Evolutionary conservation across 73 alveolate genomes (phyloP), one percentile per base, ranked within the genome.

Genomic region (Stentor coeruleus): DNA sequence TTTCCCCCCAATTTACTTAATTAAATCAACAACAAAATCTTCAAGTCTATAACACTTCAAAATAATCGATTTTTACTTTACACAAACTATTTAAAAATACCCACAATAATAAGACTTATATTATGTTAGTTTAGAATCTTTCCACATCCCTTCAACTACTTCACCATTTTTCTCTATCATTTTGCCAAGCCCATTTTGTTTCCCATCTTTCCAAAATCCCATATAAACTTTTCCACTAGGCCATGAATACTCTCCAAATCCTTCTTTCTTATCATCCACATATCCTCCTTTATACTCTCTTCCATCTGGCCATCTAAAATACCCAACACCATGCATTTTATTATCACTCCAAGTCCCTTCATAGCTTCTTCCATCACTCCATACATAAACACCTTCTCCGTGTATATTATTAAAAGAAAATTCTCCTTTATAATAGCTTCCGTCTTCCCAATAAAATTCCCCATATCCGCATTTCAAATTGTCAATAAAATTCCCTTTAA

Each of bases 101-200:
- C n/a, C n/a, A n/a, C n/a, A n/a, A n/a, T n/a, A n/a, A n/a, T n/a
- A n/a, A n/a, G n/a, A n/a, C n/a, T n/a, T n/a, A n/a, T n/a, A n/a
- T n/a, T n/a, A n/a, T n/a, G n/a, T n/a, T n/a, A n/a, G n/a, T n/a
- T n/a, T n/a, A n/a, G n/a, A n/a, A n/a, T n/a, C 87, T 58, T 81
- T 82, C 37, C 66, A 58, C 87, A 81, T 60, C 11, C 59, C 84
- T 0, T 82, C 87, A 26, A 39, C 6, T 35, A 85, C 76, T 36
- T 85, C 90, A 35, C 90, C 90, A 79, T 85, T 81, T 76, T 74
- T 74, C 77, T 85, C 87, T 49, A 85, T 85, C 76, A 85, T 40
- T 58, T 86, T 77, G 0, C 90, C 90, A 55, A 74, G 81, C 33
- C 90, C 90, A 85, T 85, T 82, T 58, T 81, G 40, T n/a, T 57